Percentiles rank a stretch among this genome's conserved stretches.
Evolutionary conservation across 2,329 filamentous ascomycete species (phyloP).

Genomic region (Dactylonectria macrodidyma): DNA sequence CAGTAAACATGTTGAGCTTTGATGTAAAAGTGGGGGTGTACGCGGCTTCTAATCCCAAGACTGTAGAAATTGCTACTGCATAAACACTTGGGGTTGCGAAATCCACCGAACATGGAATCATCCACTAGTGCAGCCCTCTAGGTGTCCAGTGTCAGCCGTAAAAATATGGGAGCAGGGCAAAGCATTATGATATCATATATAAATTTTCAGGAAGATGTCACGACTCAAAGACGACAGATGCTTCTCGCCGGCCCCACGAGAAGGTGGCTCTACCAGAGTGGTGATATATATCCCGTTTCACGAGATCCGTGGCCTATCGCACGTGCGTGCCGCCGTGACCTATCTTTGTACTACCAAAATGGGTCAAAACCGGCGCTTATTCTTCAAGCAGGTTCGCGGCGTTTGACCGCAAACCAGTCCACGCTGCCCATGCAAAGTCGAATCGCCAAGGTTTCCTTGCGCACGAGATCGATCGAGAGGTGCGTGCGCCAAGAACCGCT

Average conservation of each 20-base stretch:
- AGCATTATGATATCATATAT: slow-evolving; percentile 22
- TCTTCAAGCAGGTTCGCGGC: neutral
- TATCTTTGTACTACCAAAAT: slow-evolving; percentile 4
- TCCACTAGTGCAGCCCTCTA: too few relatives aligned
- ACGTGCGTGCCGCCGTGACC: slow-evolving; percentile 3
- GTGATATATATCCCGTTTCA: neutral
- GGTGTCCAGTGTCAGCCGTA: neutral
- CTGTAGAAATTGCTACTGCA: too few relatives aligned
- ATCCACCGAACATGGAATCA: too few relatives aligned
- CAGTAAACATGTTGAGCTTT: too few relatives aligned
- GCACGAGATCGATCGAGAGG: slow-evolving; percentile 5
- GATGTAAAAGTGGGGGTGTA: too few relatives aligned
- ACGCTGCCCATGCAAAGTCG: slow-evolving; percentile 8
- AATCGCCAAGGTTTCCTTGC: slow-evolving; percentile 2
- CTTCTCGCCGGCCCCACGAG: neutral
- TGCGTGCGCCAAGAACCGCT: neutral
- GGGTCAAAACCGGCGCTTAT: neutral
- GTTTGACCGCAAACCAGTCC: slow-evolving; percentile 4
- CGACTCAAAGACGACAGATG: neutral
- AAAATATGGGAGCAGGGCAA: neutral
- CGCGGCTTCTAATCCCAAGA: too few relatives aligned
- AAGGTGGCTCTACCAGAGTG: neutral
- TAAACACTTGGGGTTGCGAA: too few relatives aligned
- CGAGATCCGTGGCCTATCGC: slow-evolving; percentile 1
- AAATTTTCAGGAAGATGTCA: neutral